These are phyloP conservation scores for Myxozyma lipomycoides DNA, from an alignment of 805 yeast genomes.

Conservation along the genomic window DNA sequence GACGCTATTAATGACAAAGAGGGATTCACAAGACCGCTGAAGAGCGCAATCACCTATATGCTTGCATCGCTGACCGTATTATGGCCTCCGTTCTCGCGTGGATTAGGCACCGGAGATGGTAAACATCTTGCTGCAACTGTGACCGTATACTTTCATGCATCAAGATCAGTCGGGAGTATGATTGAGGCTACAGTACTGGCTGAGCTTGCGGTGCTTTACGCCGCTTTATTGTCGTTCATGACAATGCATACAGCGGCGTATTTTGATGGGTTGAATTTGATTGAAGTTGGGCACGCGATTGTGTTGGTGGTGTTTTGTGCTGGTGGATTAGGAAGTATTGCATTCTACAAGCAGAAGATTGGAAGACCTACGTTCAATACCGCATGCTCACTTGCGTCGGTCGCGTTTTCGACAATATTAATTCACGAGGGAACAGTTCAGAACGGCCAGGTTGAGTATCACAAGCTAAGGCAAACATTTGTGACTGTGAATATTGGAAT, in stretches of 20 bases:
- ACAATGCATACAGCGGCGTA: slow-evolving; percentile 52
- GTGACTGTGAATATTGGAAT: slow-evolving; percentile 63
- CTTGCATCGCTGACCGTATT: slow-evolving; percentile 75
- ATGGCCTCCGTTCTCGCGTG: slow-evolving; percentile 40
- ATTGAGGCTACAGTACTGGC: slow-evolving; percentile 67
- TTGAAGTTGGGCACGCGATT: slow-evolving; percentile 38
- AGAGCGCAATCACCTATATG: slow-evolving; percentile 68
- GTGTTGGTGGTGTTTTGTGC: slow-evolving; percentile 51
- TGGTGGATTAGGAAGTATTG: slow-evolving; percentile 59
- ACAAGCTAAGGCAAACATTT: slow-evolving; percentile 52
- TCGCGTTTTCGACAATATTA: slow-evolving; percentile 63
- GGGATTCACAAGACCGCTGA: slow-evolving; percentile 38
- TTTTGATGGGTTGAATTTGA: slow-evolving; percentile 46
- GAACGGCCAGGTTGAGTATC: slow-evolving; percentile 53
- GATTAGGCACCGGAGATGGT: slow-evolving; percentile 63
- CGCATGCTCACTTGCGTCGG: slow-evolving; percentile 73
- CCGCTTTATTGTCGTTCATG: slow-evolving; percentile 50
- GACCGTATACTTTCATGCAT: slow-evolving; percentile 83
- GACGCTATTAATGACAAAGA: neutral
- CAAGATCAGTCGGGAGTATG: slow-evolving; percentile 77
- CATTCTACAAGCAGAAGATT: slow-evolving; percentile 65
- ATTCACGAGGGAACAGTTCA: slow-evolving; percentile 70
- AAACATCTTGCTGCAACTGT: slow-evolving; percentile 81
- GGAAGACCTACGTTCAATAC: slow-evolving; percentile 70
- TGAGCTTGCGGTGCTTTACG: slow-evolving; percentile 49